These are phyloP conservation scores for Stagonosporopsis vannaccii DNA, from an alignment of 2,329 filamentous ascomycete species.

Conservation along the genomic window DNA sequence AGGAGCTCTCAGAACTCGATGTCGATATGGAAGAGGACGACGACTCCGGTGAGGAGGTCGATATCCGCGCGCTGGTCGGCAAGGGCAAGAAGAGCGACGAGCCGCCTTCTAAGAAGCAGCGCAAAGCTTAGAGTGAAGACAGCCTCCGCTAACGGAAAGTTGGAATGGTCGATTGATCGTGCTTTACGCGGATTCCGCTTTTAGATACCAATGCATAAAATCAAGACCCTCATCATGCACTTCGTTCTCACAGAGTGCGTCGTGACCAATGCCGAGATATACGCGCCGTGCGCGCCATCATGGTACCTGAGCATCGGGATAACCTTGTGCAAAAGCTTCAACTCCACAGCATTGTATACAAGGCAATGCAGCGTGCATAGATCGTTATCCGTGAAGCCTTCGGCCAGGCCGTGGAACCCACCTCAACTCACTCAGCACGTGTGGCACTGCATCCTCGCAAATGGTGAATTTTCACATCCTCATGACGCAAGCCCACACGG, in stretches of 20 bases:
- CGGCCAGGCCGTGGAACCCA: too few species aligned
- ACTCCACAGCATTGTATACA: background rate
- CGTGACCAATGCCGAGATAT: background rate
- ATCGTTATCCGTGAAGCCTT: background rate
- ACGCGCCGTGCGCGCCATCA: background rate
- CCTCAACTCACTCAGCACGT: background rate
- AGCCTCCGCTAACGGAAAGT: too few species aligned
- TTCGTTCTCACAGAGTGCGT: background rate
- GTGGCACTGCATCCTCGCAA: background rate
- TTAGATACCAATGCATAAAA: slow-evolving; percentile 6
- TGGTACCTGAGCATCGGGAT: background rate
- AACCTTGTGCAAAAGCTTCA: background rate
- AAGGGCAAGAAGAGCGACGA: slow-evolving; percentile 54
- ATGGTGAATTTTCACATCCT: slow-evolving; percentile 5
- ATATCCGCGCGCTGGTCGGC: slow-evolving; percentile 56
- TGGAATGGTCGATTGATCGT: background rate
- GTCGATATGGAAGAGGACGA: slow-evolving; percentile 60
- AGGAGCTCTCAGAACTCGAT: slow-evolving; percentile 70
- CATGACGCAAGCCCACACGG: slow-evolving; percentile 10
- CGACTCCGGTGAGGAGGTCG: slow-evolving; percentile 67
- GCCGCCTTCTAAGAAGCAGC: slow-evolving; percentile 51
- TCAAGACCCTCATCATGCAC: background rate
- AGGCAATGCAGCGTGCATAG: background rate
- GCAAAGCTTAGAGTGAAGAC: slow-evolving; percentile 42
- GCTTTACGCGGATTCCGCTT: background rate